A percentile compares a stretch with the other conserved stretches of the same genome.
phyloP scores from a whole-genome alignment of 2,329 filamentous ascomycete species.

The Botryotinia convoluta region DNA sequence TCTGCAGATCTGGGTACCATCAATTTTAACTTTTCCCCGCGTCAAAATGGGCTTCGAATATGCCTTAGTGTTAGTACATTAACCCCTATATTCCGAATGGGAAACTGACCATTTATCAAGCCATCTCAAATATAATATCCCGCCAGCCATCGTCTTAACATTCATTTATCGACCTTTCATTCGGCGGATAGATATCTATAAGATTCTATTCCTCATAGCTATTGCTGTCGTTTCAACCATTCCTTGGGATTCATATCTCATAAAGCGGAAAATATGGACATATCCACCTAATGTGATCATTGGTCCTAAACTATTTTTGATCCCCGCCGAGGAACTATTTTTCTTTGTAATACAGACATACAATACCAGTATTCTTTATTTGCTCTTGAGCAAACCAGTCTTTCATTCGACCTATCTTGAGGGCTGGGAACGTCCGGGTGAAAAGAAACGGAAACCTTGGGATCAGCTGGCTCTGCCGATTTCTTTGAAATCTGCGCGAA shows the following conservation, averaged over 20 bases:
- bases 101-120: slow-evolving; percentile 23
- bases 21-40: slow-evolving; percentile 6
- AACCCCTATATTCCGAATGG: neutral
- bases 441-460: slow-evolving; percentile 22
- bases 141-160: slow-evolving; percentile 58
- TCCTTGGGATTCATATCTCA: slow-evolving; percentile 76
- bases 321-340: slow-evolving; percentile 71
- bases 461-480: slow-evolving; percentile 1
- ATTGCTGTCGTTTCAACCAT: slow-evolving; percentile 66
- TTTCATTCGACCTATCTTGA: slow-evolving; percentile 55
- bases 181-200: slow-evolving; percentile 60
- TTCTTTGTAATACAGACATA: slow-evolving; percentile 78
- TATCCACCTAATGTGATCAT: slow-evolving; percentile 65
- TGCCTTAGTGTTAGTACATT: slow-evolving; percentile 55
- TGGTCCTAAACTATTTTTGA: slow-evolving; percentile 60
- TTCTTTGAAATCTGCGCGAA: slow-evolving; percentile 35
- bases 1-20: slow-evolving; percentile 3
- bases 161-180: slow-evolving; percentile 59
- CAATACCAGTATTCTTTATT: slow-evolving; percentile 66
- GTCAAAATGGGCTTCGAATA: slow-evolving; percentile 57
- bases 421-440: slow-evolving; percentile 22
- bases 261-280: slow-evolving; percentile 65
- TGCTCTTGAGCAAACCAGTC: slow-evolving; percentile 60
- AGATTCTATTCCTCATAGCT: slow-evolving; percentile 57
- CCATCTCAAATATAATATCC: slow-evolving; percentile 66